These are phyloP conservation scores for Thyridium curvatum DNA, from an alignment of 2,329 filamentous ascomycete genomes.

Conservation along the genomic window DNA sequence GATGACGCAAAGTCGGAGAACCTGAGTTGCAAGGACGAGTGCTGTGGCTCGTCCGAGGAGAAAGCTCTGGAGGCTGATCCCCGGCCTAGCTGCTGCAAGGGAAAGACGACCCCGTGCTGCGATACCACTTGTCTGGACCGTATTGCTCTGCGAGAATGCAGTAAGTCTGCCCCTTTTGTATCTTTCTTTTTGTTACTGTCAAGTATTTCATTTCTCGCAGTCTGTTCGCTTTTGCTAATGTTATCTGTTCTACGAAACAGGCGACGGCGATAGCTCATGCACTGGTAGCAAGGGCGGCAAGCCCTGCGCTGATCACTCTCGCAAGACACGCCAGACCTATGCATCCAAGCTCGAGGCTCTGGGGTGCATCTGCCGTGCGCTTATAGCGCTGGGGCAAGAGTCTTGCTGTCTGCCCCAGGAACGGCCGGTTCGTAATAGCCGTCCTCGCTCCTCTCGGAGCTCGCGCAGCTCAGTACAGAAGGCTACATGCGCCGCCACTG, in stretches of 20 bases:
- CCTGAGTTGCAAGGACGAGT: too few species aligned
- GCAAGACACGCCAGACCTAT: constrained; percentile 29
- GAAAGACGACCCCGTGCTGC: constrained; percentile 32
- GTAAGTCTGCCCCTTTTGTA: constrained; percentile 10
- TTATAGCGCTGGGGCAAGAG: constrained; percentile 44
- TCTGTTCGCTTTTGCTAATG: not conserved
- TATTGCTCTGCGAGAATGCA: constrained; percentile 34
- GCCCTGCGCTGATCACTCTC: constrained; percentile 29
- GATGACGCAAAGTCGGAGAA: too few species aligned
- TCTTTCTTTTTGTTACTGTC: too few species aligned
- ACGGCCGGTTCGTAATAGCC: constrained; percentile 15
- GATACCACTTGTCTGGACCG: constrained; percentile 34
- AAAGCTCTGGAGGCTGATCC: too few species aligned
- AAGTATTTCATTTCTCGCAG: constrained; percentile 6
- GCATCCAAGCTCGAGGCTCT: constrained; percentile 36
- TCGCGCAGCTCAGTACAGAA: not conserved
- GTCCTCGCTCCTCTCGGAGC: constrained; percentile 16
- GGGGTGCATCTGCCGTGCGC: constrained; percentile 47
- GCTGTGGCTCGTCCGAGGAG: too few species aligned
- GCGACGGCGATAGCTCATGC: constrained; percentile 4
- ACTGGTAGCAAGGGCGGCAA: constrained; percentile 11
- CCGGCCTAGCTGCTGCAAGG: constrained; percentile 31
- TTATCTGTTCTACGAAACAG: constrained; percentile 2
- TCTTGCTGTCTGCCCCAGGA: constrained; percentile 35
- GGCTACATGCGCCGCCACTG: constrained; percentile 9